Base-by-base conservation (phyloP, 129 eudicot genomes). In the Flaveria bidentis region DNA sequence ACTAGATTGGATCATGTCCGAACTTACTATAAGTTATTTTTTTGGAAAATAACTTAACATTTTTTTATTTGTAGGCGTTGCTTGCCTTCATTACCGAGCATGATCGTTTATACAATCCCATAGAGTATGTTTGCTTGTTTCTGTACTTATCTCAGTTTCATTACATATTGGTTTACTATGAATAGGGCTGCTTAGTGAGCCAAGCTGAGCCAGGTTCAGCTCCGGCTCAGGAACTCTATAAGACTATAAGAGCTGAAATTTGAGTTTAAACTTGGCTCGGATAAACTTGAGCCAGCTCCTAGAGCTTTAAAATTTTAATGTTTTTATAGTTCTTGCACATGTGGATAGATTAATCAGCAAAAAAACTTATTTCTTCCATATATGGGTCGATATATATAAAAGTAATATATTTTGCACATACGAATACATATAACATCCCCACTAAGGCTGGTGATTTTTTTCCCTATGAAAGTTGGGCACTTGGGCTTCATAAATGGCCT, bases 71-170 rank as follows among this genome's bases (percentile, higher is more conserved):
- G 75, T 91, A 95, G 99, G 99, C 99, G 22, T 82, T 95, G 81
- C 87, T 95, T 65, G 99, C 99, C 67, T 95, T 95, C 73, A 88
- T 95, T 65, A 74, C 81, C 25, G 99, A 95, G 84, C 99, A 95
- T 46, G 92, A 83, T 52, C 39, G 81, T 72, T 84, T 85, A 75
- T 95, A 86, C 87, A 83, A 87, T n/a, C 75, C 88, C 65, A 80
- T 79, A 63, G 99, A 95, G 97, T 95, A 82, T 80, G 98, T 82
- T 67, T 23, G 1, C 42, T 56, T 44, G 9, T 69, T 73, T 64
- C 25, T 36, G 41, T 52, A 33, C 47, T 69, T n/a, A 17, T 70
- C 64, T 52, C 50, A 62, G 5, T 62, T 62, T 28, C 71, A 66
- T 66, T 39, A 41, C 28, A 41, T 66, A 66, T n/a, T 18, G 16